Evolutionary conservation across 2,329 filamentous ascomycete genomes (phyloP), one percentile per base, ranked within the genome.

Genomic region (Xenoacremonium recifei): DNA sequence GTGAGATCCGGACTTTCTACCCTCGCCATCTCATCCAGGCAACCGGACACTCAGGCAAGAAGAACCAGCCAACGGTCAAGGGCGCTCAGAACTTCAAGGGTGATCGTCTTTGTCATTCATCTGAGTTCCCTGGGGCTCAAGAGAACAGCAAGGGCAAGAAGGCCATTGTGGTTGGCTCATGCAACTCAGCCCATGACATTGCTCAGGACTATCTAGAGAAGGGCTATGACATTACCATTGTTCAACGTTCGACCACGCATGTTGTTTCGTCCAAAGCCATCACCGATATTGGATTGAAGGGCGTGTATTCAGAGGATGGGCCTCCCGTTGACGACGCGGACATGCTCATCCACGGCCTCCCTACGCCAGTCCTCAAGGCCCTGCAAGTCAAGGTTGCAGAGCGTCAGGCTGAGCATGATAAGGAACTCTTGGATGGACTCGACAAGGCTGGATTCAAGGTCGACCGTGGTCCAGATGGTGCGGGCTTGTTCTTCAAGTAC

Each of bases 81-180:
- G 39, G 41, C 3, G 34, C 23, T 5, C 32, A 37, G 3, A 5
- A n/a, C 1, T 48, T 61, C 31, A 62, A 61, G 1, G 37, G 47
- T 3, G 68, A 72, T 30, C 62, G 80, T 4, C 64, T 85, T 6
- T 79, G 77, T 47, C 84, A 87, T 45, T 84, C 81, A 15, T 52
- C 59, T 4, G 58, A 44, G 1, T 49, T 44, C 17, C 44, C 45
- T 16, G 35, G 45, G 4, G 34, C 15, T 5, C 5, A 31, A 2
- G 7, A 15, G 3, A 40, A 56, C 21, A 31, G 60, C 3, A 12
- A 35, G 3, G 23, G 42, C 3, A 75, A 75, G 53, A 71, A 66
- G 35, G 69, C 74, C 1, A 58, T 74, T 3, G 67, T 77, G 4
- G 64, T 77, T 4, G 74, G 73, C 3, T 69, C 69, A 2, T 70